A percentile compares a stretch with the other conserved stretches of the same genome.
Evolutionary conservation across 306 rosid species (phyloP).

Genomic region (Carpinus fangiana): DNA sequence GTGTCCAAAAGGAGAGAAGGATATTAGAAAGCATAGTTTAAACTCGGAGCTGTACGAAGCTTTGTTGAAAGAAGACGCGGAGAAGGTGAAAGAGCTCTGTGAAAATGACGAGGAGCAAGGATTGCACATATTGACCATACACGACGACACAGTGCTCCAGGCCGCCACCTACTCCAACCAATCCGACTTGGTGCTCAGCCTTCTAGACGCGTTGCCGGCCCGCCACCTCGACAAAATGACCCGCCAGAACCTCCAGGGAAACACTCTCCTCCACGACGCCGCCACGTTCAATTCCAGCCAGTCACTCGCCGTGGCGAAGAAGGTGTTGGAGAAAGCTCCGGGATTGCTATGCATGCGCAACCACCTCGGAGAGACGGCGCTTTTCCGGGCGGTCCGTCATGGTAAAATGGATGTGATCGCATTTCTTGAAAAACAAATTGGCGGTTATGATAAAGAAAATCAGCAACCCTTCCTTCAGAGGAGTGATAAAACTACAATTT

Average conservation of each 20-base stretch:
- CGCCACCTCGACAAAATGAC: not conserved
- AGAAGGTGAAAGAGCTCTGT: not conserved
- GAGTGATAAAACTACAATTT: not conserved
- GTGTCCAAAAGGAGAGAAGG: not conserved
- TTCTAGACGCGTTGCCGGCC: not conserved
- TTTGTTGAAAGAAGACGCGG: not conserved
- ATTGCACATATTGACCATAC: not conserved
- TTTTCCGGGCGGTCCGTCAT: not conserved
- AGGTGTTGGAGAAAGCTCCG: not conserved
- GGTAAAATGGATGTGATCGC: not conserved
- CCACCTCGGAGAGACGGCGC: not conserved
- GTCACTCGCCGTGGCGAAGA: not conserved
- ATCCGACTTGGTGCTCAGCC: not conserved
- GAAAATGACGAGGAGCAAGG: not conserved
- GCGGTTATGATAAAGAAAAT: not conserved
- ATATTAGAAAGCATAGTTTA: not conserved
- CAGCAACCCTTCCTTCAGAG: not conserved
- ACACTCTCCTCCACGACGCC: not conserved
- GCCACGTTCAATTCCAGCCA: not conserved
- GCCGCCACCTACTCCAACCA: not conserved
- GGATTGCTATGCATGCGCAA: not conserved
- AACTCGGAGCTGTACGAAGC: not conserved
- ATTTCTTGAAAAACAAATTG: not conserved
- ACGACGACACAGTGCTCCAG: not conserved
- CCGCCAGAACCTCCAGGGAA: not conserved